phyloP scores from a whole-genome alignment of 371 early-diverging fungal species.

The Mortierella sp. region DNA sequence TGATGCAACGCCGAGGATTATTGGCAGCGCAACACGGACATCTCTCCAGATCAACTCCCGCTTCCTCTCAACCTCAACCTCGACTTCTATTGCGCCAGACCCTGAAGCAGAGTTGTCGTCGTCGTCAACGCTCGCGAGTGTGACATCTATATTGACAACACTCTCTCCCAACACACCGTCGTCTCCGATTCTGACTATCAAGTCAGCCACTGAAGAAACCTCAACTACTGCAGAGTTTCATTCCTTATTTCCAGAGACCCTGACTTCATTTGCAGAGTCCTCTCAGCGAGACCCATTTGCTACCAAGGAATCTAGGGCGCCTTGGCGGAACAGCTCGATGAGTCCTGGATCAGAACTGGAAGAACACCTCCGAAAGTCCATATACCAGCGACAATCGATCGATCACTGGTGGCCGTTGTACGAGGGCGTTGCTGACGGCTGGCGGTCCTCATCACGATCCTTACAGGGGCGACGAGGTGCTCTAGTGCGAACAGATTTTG shows the following conservation, averaged over 20 bases:
- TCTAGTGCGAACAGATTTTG: constrained; percentile 27
- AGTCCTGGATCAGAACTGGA: constrained; percentile 15
- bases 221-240: constrained; percentile 18
- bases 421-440: constrained; percentile 15
- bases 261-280: constrained; percentile 15
- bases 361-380: constrained; percentile 29
- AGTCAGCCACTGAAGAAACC: constrained; percentile 4
- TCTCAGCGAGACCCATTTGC: constrained; percentile 15
- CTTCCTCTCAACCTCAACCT: constrained; percentile 23
- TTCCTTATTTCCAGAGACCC: constrained; percentile 33
- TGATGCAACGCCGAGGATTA: background rate
- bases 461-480: background rate
- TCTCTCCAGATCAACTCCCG: constrained; percentile 4
- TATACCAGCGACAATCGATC: constrained; percentile 37
- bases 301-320: background rate
- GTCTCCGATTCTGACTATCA: constrained; percentile 7
- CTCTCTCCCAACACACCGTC: background rate
- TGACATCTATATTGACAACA: constrained; percentile 1
- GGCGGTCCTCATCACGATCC: constrained; percentile 5
- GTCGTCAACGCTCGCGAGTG: background rate
- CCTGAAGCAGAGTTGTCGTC: constrained; percentile 19
- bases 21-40: background rate
- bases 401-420: constrained; percentile 48
- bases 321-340: constrained; percentile 37
- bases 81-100: constrained; percentile 27